A percentile compares a stretch with the other conserved stretches of the same genome.
Evolutionary conservation across 1,284 basidiomycete species (phyloP).

Genomic region (Pseudozyma sp.): DNA sequence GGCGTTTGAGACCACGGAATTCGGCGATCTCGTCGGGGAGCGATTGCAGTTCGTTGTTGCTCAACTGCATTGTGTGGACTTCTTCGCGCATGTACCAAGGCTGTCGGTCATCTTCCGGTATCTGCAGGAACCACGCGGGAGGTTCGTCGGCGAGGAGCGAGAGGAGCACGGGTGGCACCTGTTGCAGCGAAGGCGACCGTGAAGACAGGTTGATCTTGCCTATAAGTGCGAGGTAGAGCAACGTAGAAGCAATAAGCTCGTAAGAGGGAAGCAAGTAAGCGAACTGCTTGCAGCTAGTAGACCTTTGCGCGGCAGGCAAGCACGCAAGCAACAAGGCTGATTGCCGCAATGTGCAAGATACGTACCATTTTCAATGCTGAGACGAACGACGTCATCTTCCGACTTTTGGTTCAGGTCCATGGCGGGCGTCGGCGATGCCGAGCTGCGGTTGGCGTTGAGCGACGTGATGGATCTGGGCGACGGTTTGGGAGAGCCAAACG

Average conservation of each 20-base stretch:
- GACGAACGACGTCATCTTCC: conserved; percentile 36
- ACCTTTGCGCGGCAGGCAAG: not conserved
- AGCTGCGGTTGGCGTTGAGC: conserved; percentile 1
- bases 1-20: conserved; percentile 51
- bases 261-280: conserved; percentile 1
- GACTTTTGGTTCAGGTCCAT: conserved; percentile 41
- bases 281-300: not conserved
- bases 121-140: conserved; percentile 51
- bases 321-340: too few relatives aligned
- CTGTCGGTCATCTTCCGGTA: conserved; percentile 45
- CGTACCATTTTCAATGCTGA: conserved; percentile 43
- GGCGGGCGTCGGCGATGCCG: conserved; percentile 10
- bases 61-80: conserved; percentile 48
- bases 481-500: conserved; percentile 53
- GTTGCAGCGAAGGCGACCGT: conserved; percentile 44
- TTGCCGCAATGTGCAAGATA: not conserved
- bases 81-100: conserved; percentile 59
- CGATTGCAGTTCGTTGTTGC: conserved; percentile 51
- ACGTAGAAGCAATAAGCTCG: not conserved
- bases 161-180: conserved; percentile 44
- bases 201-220: conserved; percentile 54
- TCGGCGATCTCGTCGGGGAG: conserved; percentile 51
- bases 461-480: conserved; percentile 5
- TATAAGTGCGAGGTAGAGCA: not conserved
- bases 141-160: conserved; percentile 54